These are phyloP conservation scores for Persicaria tinctoria DNA, from an alignment of 148 eudicot genomes.

Conservation along the genomic window DNA sequence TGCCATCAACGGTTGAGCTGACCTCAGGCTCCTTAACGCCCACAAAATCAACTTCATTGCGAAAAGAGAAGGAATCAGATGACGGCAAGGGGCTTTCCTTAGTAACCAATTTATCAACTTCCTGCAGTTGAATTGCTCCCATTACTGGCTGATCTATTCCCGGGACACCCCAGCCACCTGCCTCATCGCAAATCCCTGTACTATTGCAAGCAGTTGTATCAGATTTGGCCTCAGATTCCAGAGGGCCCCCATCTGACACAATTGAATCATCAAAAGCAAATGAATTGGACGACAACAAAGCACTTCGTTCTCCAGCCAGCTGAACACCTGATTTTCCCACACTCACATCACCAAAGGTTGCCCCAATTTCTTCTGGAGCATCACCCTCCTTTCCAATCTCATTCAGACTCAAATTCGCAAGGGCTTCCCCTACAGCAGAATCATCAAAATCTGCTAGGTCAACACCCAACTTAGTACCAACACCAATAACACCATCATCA, in stretches of 20 bases:
- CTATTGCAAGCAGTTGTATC: constrained; percentile 2
- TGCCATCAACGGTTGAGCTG: constrained; percentile 16
- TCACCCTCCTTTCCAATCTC: constrained; percentile 21
- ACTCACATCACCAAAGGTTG: constrained; percentile 16
- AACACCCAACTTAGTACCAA: constrained; percentile 12
- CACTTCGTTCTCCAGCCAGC: not conserved
- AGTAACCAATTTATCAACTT: not conserved
- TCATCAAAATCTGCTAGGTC: constrained; percentile 27
- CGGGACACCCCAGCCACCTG: constrained; percentile 9
- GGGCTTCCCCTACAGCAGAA: constrained; percentile 34
- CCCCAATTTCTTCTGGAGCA: constrained; percentile 20
- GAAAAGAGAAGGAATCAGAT: constrained; percentile 33
- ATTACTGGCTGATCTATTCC: constrained; percentile 10
- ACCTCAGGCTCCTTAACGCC: constrained; percentile 22
- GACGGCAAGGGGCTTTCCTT: constrained; percentile 15
- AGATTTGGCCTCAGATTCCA: not conserved
- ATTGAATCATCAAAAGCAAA: constrained; percentile 9
- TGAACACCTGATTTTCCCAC: not conserved
- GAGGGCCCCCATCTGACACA: constrained; percentile 5
- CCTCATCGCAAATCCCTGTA: constrained; percentile 8
- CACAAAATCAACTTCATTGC: constrained; percentile 26
- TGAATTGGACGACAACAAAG: not conserved
- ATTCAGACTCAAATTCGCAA: constrained; percentile 49
- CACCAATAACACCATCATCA: constrained; percentile 29
- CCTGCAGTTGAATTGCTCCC: constrained; percentile 20